phyloP scores from a whole-genome alignment of 768 basidiomycete genomes.

The Russula virescens region DNA sequence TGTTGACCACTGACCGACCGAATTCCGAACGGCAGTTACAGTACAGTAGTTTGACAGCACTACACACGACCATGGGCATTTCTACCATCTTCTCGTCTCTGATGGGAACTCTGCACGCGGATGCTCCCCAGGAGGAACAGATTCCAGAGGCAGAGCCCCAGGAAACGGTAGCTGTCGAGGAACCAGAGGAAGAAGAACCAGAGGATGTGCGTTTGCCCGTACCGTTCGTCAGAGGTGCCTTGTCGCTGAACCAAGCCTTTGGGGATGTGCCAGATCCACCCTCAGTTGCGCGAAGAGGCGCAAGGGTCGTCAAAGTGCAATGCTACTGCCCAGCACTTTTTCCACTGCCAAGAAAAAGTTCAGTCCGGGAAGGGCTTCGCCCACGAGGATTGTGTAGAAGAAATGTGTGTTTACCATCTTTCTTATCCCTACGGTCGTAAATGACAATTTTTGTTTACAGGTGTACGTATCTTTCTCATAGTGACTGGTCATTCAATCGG shows the following conservation, averaged over 20 bases:
- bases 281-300: constrained; percentile 71
- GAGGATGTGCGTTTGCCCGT: constrained; percentile 62
- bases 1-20: neutral
- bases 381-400: constrained; percentile 90
- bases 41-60: no score
- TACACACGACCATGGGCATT: constrained; percentile 33
- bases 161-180: constrained; percentile 37
- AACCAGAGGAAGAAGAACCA: constrained; percentile 49
- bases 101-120: constrained; percentile 37
- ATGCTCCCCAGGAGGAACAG: constrained; percentile 35
- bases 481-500: neutral
- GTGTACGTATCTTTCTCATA: constrained; percentile 25
- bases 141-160: constrained; percentile 34
- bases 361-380: constrained; percentile 76
- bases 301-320: constrained; percentile 60
- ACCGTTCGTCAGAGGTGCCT: no score
- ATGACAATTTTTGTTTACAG: neutral
- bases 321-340: constrained; percentile 71
- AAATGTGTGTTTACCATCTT: constrained; percentile 53
- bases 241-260: neutral
- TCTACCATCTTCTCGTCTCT: constrained; percentile 44
- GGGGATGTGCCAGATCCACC: constrained; percentile 47
- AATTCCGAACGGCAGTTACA: neutral
- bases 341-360: constrained; percentile 88
- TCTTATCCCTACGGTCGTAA: neutral